These are phyloP conservation scores for Diversispora epigaea DNA, from an alignment of 192 early-diverging fungal species.

Conservation along the genomic window DNA sequence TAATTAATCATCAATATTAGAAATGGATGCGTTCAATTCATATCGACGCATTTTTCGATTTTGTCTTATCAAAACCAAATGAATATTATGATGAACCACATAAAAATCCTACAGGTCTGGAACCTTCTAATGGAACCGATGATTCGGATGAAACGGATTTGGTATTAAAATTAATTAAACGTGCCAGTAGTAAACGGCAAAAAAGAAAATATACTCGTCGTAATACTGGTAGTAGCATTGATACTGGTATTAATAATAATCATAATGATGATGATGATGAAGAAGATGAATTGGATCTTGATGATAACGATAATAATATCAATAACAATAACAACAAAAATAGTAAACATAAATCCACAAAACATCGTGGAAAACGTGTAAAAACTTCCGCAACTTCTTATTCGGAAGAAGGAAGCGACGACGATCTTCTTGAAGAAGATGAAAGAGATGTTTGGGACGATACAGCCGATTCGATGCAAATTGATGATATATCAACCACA, in stretches of 20 bases:
- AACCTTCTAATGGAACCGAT: not conserved
- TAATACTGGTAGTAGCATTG: constrained; percentile 3
- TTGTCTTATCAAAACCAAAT: constrained; percentile 23
- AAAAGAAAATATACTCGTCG: constrained; percentile 28
- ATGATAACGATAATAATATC: not conserved
- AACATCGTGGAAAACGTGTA: not conserved
- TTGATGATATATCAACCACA: not conserved
- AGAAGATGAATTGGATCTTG: not conserved
- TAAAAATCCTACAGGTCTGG: constrained; percentile 21
- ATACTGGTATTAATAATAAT: not conserved
- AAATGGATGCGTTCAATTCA: constrained; percentile 31
- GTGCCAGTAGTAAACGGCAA: constrained; percentile 30
- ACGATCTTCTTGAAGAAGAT: constrained; percentile 7
- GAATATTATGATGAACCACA: constrained; percentile 20
- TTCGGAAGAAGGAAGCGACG: not conserved
- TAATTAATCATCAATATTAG: not conserved
- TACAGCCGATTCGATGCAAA: not conserved
- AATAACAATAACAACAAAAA: not conserved
- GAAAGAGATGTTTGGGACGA: constrained; percentile 3
- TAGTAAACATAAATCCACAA: too few relatives aligned
- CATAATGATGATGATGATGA: not conserved
- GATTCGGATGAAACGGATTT: constrained; percentile 13
- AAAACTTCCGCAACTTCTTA: not conserved
- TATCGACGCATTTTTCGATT: constrained; percentile 29
- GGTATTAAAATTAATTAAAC: constrained; percentile 30